Evolutionary conservation across 768 basidiomycete genomes (phyloP), one percentile per base, ranked within the genome.

Genomic region (Mrakia frigida): DNA sequence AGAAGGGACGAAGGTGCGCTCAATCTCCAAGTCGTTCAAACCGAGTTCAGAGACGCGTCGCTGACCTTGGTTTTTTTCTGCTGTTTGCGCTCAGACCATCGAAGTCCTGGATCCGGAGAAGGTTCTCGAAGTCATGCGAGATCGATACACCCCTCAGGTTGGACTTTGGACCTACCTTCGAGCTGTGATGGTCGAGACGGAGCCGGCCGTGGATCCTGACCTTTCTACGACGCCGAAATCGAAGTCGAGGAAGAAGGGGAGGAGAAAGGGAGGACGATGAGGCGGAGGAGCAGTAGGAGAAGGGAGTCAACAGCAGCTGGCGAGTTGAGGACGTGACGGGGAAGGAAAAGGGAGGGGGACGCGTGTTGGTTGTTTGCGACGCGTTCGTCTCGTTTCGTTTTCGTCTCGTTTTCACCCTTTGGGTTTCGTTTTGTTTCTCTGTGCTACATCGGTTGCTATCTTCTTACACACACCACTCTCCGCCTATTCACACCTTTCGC

Each of bases 141-240:
- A 68, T 35, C 35, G 65, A 18, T 68, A 39, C 35, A 25, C 14
- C 6, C 37, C 21, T n/a, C 25, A 39, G 16, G 37, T 68, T 23
- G 65, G 65, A 25, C 65, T 68, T 6, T 68, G 65, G 65, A 68
- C 65, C 35, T 68, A 68, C 25, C 39, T 68, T 25, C 35, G 65
- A 37, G 35, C 25, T 5, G 39, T 39, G 65, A 35, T 68, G 65
- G 65, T 39, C 25, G 65, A 41, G 18, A 23, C 25, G 37, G 65
- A 68, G 23, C 28, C 56, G 25, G 56, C 28, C 9, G 18, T 56
- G 56, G 56, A 18, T 2, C 46, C 46, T 6, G 56, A 56, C 9
- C 5, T 56, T 25, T 6, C 56, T 7, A 56, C 56, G 5, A 56
- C 56, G 25, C 56, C 56, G 25, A 56, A 56, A 25, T n/a, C 56